Evolutionary conservation across 352 stramenopile genomes (phyloP).

Genomic region (Globisporangium iwayamae): DNA sequence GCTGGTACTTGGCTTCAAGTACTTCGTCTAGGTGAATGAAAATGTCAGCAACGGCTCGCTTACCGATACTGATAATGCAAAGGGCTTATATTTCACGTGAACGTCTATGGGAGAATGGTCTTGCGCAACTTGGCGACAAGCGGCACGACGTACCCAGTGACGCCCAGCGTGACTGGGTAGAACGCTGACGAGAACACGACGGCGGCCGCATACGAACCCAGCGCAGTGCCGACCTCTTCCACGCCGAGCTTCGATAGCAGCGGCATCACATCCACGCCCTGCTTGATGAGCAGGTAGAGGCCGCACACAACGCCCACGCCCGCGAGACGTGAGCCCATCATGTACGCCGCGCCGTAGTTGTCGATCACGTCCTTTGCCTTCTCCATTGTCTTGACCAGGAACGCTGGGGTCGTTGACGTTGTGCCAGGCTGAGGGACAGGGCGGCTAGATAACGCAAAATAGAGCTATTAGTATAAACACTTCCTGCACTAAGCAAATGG

Average conservation of each 20-base stretch:
- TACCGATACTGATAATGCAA: not conserved
- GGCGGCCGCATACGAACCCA: constrained; percentile 72
- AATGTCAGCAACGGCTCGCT: not conserved
- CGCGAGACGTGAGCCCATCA: constrained; percentile 83
- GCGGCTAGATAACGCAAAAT: constrained; percentile 15
- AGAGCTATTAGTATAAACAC: not conserved
- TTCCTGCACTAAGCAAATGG: constrained; percentile 6
- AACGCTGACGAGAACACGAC: constrained; percentile 77
- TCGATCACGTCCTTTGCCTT: constrained; percentile 73
- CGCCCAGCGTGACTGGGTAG: constrained; percentile 76
- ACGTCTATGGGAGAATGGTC: constrained; percentile 36
- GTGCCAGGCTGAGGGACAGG: constrained; percentile 13
- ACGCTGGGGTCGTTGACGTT: constrained; percentile 21
- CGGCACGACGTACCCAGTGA: constrained; percentile 73
- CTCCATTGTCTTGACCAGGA: constrained; percentile 65
- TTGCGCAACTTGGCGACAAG: constrained; percentile 58
- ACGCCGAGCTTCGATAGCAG: constrained; percentile 68
- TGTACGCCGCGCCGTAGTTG: constrained; percentile 86
- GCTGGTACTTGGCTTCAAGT: no score
- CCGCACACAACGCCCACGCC: constrained; percentile 70
- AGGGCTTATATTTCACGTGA: not conserved
- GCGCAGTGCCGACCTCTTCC: constrained; percentile 60
- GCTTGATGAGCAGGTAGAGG: constrained; percentile 75
- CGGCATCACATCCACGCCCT: constrained; percentile 81
- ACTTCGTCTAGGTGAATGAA: not conserved